Conservation (phyloP, 441 rosid genomes). For the Gossypium gossypioides region DNA sequence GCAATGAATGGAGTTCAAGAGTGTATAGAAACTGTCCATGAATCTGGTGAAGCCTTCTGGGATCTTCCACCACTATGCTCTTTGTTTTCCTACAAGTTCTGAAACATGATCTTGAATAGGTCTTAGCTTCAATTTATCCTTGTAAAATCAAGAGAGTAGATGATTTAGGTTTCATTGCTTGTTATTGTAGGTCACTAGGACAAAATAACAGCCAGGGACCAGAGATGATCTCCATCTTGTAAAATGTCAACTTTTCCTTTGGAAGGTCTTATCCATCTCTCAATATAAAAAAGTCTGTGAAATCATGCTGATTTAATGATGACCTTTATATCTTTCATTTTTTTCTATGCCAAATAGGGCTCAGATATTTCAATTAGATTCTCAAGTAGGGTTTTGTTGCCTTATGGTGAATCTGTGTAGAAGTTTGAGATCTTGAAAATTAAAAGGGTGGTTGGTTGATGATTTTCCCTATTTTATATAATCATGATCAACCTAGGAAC, state of each 20-base stretch:
- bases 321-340: not conserved
- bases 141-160: not conserved
- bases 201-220: slow-evolving; percentile 1
- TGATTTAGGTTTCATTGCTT: slow-evolving; percentile 7
- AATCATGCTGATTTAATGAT: slow-evolving; percentile 3
- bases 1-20: slow-evolving; percentile 67
- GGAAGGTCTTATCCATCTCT: not conserved
- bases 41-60: slow-evolving; percentile 51
- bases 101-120: not conserved
- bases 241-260: slow-evolving; percentile 6
- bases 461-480: not conserved
- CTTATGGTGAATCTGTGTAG: not conserved
- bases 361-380: not conserved
- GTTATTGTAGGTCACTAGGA: slow-evolving; percentile 8
- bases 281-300: not conserved
- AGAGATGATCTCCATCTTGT: not conserved
- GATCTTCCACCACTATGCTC: slow-evolving; percentile 61
- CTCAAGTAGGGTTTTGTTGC: not conserved
- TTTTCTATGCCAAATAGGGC: not conserved
- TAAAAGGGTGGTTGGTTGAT: not conserved
- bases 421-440: not conserved
- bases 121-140: not conserved
- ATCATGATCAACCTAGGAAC: not conserved
- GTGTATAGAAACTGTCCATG: slow-evolving; percentile 41
- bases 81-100: slow-evolving; percentile 16